A percentile compares a stretch with the other conserved stretches of the same genome.
These are phyloP conservation scores for Notholithocarpus densiflorus DNA, from an alignment of 306 rosid species.

Conservation along the genomic window DNA sequence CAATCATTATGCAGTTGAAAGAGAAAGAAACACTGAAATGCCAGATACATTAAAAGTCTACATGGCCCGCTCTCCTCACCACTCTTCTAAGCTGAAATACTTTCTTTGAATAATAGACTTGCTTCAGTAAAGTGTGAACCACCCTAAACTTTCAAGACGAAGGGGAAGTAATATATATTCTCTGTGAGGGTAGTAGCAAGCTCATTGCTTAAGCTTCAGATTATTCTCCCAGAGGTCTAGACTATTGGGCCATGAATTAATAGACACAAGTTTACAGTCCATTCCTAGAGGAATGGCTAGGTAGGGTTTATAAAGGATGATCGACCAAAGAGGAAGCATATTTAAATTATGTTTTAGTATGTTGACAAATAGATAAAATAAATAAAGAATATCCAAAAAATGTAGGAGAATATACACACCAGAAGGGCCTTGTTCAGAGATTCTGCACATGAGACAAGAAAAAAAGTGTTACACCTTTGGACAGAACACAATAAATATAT, in stretches of 20 bases:
- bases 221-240: neutral
- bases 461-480: neutral
- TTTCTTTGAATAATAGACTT: neutral
- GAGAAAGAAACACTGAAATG: neutral
- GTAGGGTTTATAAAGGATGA: neutral
- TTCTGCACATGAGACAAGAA: slow-evolving; percentile 47
- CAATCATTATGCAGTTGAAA: neutral
- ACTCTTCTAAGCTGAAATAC: neutral
- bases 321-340: neutral
- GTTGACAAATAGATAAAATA: neutral
- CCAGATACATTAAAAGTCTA: neutral
- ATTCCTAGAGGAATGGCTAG: neutral
- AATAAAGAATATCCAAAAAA: neutral
- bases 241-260: neutral
- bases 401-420: slow-evolving; percentile 48
- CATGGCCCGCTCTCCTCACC: neutral
- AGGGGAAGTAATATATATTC: neutral
- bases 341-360: neutral
- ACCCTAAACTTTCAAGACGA: neutral
- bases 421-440: slow-evolving; percentile 47
- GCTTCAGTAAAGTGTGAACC: neutral
- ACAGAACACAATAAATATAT: neutral
- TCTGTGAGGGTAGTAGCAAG: neutral
- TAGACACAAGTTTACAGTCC: neutral
- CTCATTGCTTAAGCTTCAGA: neutral